A percentile compares a stretch with the other conserved stretches of the same genome.
These are phyloP conservation scores for Pelargonium australe DNA, from an alignment of 441 rosid species.

Conservation along the genomic window DNA sequence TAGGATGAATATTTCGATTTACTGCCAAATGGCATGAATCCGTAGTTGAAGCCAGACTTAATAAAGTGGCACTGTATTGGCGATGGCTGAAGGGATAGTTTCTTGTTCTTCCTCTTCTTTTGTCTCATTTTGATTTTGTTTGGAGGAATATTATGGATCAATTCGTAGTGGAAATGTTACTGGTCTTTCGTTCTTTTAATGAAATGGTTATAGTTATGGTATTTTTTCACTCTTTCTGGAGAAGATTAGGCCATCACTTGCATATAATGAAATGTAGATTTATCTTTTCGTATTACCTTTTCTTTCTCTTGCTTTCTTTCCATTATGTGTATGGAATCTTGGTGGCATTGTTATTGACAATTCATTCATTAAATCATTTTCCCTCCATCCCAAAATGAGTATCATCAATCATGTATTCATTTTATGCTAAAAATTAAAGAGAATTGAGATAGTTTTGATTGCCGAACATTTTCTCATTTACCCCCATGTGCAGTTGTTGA, in stretches of 20 bases:
- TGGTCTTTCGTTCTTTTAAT: background rate
- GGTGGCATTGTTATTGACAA: background rate
- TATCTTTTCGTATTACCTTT: background rate
- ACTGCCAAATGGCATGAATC: background rate
- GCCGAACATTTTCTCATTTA: no score
- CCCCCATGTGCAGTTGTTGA: no score
- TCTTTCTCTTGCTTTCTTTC: background rate
- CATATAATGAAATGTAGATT: background rate
- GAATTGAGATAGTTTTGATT: no score
- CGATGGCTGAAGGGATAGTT: background rate
- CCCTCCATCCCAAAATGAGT: no score
- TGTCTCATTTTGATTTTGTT: background rate
- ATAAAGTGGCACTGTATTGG: background rate
- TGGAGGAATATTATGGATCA: background rate
- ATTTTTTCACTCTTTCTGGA: background rate
- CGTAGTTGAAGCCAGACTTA: background rate
- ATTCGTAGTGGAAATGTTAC: background rate
- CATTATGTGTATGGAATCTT: background rate
- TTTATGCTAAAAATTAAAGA: no score
- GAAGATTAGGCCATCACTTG: constrained; percentile 1
- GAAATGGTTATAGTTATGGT: background rate
- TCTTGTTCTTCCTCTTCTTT: background rate
- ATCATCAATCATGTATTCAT: background rate
- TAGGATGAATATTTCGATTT: background rate
- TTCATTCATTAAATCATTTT: background rate